phyloP scores from a whole-genome alignment of 139 green algal genomes.

The Zygnema circumcarinatum region DNA sequence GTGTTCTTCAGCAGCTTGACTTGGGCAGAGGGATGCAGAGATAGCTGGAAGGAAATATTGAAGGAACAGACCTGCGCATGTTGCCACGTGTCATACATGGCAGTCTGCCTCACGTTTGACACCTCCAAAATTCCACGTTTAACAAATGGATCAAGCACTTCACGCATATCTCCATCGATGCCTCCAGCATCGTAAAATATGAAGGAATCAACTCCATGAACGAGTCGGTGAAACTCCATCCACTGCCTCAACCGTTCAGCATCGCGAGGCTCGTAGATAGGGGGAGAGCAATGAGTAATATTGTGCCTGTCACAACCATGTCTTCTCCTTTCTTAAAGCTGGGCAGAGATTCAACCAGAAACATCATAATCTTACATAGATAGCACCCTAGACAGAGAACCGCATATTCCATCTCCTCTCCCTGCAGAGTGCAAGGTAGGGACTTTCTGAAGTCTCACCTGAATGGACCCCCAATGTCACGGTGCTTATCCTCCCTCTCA shows the following conservation, averaged over 20 bases:
- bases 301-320: too few species aligned
- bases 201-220: conserved; percentile 17
- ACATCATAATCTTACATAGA: too few species aligned
- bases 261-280: conserved; percentile 23
- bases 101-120: not conserved
- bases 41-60: too few species aligned
- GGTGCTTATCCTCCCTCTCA: not conserved
- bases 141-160: conserved; percentile 5
- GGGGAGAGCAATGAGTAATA: conserved; percentile 35
- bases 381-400: too few species aligned
- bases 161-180: not conserved
- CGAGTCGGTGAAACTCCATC: conserved; percentile 33
- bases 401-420: too few species aligned
- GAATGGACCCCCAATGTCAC: not conserved
- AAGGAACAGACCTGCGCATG: not conserved
- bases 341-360: too few species aligned
- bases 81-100: conserved; percentile 11
- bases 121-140: not conserved
- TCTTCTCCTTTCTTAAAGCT: too few species aligned
- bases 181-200: conserved; percentile 33
- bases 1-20: too few species aligned
- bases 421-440: too few species aligned
- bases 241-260: conserved; percentile 16
- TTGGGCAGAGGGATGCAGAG: too few species aligned
- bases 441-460: not conserved